These are phyloP conservation scores for Leucogyrophana mollusca DNA, from an alignment of 768 basidiomycete genomes.

Conservation along the genomic window DNA sequence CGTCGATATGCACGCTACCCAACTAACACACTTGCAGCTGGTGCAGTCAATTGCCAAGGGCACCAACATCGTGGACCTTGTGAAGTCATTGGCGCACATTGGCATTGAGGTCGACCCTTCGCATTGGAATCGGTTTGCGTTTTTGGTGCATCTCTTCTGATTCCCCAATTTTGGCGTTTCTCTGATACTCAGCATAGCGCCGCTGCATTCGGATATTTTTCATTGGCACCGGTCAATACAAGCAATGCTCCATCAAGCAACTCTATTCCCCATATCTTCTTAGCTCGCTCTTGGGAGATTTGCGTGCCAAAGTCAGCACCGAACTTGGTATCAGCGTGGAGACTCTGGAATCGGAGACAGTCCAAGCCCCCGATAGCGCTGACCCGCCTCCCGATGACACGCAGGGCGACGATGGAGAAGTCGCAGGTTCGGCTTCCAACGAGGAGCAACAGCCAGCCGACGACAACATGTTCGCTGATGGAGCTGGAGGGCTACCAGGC, in stretches of 20 bases:
- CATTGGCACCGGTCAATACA: slow-evolving; percentile 2
- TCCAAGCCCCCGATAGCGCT: too few relatives aligned
- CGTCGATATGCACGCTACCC: too few relatives aligned
- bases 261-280: slow-evolving; percentile 5
- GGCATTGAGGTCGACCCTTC: slow-evolving; percentile 1
- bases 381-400: too few relatives aligned
- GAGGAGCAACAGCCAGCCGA: background rate
- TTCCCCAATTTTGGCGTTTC: background rate
- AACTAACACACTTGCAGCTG: background rate
- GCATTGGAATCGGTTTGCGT: slow-evolving; percentile 3
- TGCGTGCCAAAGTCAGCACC: background rate
- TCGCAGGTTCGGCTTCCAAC: background rate
- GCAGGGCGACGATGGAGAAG: background rate
- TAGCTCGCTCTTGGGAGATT: background rate
- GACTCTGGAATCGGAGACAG: background rate
- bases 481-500: too few relatives aligned
- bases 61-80: slow-evolving; percentile 2
- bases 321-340: background rate
- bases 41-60: background rate
- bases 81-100: background rate
- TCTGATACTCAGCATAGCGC: background rate
- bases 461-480: too few relatives aligned
- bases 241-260: background rate
- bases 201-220: slow-evolving; percentile 2
- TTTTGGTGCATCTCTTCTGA: slow-evolving; percentile 4